Evolutionary conservation across 768 basidiomycete genomes (phyloP).

Genomic region (Podaxis mareebaensis): DNA sequence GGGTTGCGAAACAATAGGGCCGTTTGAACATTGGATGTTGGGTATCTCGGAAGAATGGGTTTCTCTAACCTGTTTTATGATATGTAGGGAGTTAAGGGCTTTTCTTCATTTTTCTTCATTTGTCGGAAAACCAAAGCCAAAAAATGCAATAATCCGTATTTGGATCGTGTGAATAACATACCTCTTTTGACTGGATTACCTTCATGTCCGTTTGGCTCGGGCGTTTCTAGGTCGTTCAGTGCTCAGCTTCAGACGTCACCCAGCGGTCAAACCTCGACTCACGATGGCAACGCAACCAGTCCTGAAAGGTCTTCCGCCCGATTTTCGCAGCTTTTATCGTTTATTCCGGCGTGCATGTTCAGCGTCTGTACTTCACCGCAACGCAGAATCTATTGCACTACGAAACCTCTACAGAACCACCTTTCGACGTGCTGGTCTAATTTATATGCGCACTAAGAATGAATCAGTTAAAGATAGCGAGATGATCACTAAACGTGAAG

Average conservation of each 20-base stretch:
- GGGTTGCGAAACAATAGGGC: no score
- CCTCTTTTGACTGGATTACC: background rate
- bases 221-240: background rate
- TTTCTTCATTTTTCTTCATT: no score
- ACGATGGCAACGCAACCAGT: slow-evolving; percentile 2
- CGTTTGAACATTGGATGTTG: no score
- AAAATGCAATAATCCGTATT: slow-evolving; percentile 2
- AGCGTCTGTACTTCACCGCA: slow-evolving; percentile 19
- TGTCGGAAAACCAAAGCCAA: background rate
- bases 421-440: slow-evolving; percentile 15
- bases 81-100: no score
- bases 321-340: slow-evolving; percentile 20
- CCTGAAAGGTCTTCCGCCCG: slow-evolving; percentile 13
- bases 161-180: slow-evolving; percentile 7
- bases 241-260: background rate
- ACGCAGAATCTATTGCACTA: slow-evolving; percentile 10
- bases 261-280: background rate
- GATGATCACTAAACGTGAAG: slow-evolving; percentile 6
- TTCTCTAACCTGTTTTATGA: no score
- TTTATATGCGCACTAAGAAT: slow-evolving; percentile 9
- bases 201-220: background rate
- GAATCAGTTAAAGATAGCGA: slow-evolving; percentile 1
- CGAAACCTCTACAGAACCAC: slow-evolving; percentile 18
- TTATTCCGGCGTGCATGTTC: slow-evolving; percentile 19
- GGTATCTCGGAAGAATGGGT: no score